Percentiles rank a stretch among this genome's conserved stretches.
Conservation (phyloP, 306 rosid species). For the Lathyrus oleraceus region DNA sequence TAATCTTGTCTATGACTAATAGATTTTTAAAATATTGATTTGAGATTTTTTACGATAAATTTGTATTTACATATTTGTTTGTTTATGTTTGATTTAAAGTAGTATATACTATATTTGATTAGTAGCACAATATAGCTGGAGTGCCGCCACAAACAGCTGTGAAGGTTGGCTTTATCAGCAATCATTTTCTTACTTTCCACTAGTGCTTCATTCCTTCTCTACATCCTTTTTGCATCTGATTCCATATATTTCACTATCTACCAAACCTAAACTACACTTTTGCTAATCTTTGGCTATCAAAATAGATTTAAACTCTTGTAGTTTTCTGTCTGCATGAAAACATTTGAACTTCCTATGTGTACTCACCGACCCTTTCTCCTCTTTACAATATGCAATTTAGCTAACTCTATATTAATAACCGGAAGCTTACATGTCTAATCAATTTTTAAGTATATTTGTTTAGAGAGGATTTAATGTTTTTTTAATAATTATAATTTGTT, state of each 20-base stretch:
- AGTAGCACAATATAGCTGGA: constrained; percentile 41
- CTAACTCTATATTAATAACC: neutral
- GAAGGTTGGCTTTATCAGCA: neutral
- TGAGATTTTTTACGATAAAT: too few relatives aligned
- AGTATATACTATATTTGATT: neutral
- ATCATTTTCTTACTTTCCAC: too few relatives aligned
- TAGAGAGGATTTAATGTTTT: too few relatives aligned
- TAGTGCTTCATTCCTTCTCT: constrained; percentile 11
- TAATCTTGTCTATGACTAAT: too few relatives aligned
- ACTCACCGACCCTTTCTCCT: neutral
- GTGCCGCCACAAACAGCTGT: constrained; percentile 39
- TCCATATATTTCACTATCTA: constrained; percentile 32
- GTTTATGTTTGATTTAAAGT: too few relatives aligned
- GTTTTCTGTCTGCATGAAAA: constrained; percentile 15
- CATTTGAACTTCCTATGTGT: neutral
- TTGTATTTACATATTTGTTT: too few relatives aligned
- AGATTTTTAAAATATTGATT: too few relatives aligned
- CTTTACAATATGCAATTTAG: constrained; percentile 18
- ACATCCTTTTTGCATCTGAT: constrained; percentile 32
- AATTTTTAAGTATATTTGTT: too few relatives aligned
- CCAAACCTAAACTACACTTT: constrained; percentile 36
- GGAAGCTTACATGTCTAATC: too few relatives aligned
- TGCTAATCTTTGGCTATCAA: neutral
- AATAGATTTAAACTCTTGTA: constrained; percentile 9
- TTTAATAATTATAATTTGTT: too few relatives aligned